These are phyloP conservation scores for Ricinus communis DNA, from an alignment of 345 rosid species.

Conservation along the genomic window DNA sequence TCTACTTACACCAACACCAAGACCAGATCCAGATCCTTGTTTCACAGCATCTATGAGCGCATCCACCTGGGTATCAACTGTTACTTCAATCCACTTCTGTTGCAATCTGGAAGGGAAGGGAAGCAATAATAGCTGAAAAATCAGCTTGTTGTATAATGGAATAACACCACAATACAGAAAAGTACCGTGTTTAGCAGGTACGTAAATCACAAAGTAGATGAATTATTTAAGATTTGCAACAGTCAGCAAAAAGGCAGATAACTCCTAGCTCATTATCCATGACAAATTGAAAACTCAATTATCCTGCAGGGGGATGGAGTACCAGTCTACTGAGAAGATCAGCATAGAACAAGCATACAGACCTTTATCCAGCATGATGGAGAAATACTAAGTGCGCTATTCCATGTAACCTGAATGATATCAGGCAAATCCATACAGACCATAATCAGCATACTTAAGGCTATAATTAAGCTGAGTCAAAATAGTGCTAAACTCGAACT, in stretches of 20 bases:
- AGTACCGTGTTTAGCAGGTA: neutral
- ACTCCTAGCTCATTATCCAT: neutral
- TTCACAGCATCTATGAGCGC: constrained; percentile 76
- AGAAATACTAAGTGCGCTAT: neutral
- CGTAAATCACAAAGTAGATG: constrained; percentile 12
- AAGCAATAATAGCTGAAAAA: constrained; percentile 17
- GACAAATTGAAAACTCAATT: neutral
- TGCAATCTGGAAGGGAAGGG: constrained; percentile 56
- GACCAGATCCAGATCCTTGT: constrained; percentile 32
- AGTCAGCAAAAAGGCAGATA: neutral
- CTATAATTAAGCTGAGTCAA: no score
- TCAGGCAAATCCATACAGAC: neutral
- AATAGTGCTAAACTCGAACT: no score
- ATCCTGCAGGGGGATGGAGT: neutral
- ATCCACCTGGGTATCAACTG: constrained; percentile 81
- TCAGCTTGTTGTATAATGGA: neutral
- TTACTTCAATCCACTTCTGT: constrained; percentile 84
- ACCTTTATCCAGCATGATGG: neutral
- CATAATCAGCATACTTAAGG: neutral
- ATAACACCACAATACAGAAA: neutral
- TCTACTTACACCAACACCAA: constrained; percentile 41
- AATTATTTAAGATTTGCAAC: neutral
- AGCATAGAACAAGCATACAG: neutral
- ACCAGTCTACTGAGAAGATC: neutral
- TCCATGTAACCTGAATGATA: neutral